Conservation (phyloP, 345 rosid species). For the Citrus glauca region DNA sequence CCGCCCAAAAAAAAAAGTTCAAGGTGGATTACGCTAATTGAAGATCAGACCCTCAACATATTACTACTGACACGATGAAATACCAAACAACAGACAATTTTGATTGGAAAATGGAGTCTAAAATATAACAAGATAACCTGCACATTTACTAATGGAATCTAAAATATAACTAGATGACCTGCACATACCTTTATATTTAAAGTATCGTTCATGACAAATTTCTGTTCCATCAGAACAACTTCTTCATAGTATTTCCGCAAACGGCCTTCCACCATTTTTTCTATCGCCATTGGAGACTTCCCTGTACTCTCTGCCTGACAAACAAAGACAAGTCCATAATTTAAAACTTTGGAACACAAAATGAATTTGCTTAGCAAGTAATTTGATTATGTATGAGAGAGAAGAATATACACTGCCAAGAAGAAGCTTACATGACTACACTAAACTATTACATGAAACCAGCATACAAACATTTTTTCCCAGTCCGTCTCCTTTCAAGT, state of each 20-base stretch:
- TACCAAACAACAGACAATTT: not conserved
- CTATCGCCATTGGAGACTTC: constrained; percentile 71
- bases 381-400: not conserved
- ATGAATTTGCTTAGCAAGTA: not conserved
- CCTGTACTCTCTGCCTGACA: constrained; percentile 89
- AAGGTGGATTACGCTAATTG: not conserved
- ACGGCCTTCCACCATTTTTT: constrained; percentile 98
- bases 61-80: not conserved
- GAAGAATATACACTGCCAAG: not conserved
- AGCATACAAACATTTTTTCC: not conserved
- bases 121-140: not conserved
- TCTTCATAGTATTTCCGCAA: constrained; percentile 28
- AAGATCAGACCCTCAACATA: not conserved
- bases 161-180: not conserved
- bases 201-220: not conserved
- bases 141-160: not conserved
- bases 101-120: not conserved
- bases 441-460: not conserved
- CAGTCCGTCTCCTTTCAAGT: not conserved
- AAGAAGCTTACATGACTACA: not conserved
- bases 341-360: constrained; percentile 1
- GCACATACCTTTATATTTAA: constrained; percentile 60
- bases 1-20: not conserved
- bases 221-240: not conserved
- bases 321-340: constrained; percentile 10